Base-by-base conservation (phyloP, 345 rosid genomes). In the Lumnitzera littorea region DNA sequence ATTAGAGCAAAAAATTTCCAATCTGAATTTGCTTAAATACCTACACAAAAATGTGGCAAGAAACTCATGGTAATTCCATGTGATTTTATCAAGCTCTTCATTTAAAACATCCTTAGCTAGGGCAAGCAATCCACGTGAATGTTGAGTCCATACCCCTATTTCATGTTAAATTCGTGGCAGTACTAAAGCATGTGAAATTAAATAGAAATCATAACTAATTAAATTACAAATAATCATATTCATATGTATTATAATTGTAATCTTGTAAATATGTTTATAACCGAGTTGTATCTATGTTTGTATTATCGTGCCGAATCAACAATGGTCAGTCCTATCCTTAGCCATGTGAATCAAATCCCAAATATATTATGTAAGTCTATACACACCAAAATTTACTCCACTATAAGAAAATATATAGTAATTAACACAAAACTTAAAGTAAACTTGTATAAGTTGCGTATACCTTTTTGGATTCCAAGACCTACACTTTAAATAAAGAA, bases 311-410 rank as follows among this genome's bases (percentile, higher is more conserved):
- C 20, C 20, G 20, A 20, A 20, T 20, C 20, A 20, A 20, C 20
- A 20, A 20, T 20, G 20, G 1, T 20, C 20, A 20, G 20, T 1
- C 1, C 20, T 20, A 20, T 20, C 20, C 0, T 20, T 20, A 20
- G 50, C 76, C 78, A 56, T 81, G 86, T n/a, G 72, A 48, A 62
- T 88, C 90, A 11, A 92, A 82, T 57, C 96, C 96, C 73, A 85
- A 65, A 73, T 88, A 86, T 16, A 88, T 90, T 47, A 84, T 49
- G 27, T 86, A 86, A 0, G 92, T 69, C 91, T 83, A 31, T 55
- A 11, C 5, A 6, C 11, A 10, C 46, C 43, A 20, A 20, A 20
- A 20, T 20, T 20, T 20, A 20, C 20, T 0, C 20, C 24, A 59
- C 23, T 11, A 36, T 49, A 16, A 3, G 9, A 13, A 49, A 12